These are phyloP conservation scores for Rosa chinensis DNA, from an alignment of 306 rosid species.

Conservation along the genomic window DNA sequence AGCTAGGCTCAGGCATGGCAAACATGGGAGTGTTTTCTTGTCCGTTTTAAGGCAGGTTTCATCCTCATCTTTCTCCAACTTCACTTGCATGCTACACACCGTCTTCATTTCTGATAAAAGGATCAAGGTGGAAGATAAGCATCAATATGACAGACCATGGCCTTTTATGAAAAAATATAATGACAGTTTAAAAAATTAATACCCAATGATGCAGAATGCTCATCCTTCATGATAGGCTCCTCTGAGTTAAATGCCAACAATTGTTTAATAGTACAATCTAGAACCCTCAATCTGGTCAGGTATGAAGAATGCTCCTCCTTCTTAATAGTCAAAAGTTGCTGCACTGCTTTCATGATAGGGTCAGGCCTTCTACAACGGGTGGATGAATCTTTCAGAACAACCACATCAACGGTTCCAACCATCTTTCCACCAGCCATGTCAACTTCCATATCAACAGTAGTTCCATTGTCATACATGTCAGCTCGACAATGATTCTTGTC, in stretches of 20 bases:
- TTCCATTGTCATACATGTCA: slow-evolving; percentile 25
- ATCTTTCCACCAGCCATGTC: too few species aligned
- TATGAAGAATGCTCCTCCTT: not conserved
- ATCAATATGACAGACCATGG: too few species aligned
- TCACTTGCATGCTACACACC: too few species aligned
- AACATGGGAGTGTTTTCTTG: too few species aligned
- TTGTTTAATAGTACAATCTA: not conserved
- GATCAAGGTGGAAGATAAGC: too few species aligned
- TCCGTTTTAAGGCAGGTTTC: too few species aligned
- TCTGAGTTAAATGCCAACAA: not conserved
- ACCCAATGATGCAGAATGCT: not conserved
- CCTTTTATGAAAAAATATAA: too few species aligned
- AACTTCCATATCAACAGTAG: not conserved
- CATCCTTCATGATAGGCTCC: not conserved
- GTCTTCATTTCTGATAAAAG: too few species aligned
- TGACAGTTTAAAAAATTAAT: not conserved
- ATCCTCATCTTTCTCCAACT: too few species aligned
- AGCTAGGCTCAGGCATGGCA: too few species aligned
- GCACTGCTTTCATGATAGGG: too few species aligned
- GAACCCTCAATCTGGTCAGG: not conserved
- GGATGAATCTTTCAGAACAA: not conserved
- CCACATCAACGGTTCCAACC: not conserved
- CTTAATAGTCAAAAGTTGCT: not conserved
- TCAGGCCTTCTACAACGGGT: not conserved
- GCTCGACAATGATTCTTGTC: not conserved